A percentile compares a stretch with the other conserved stretches of the same genome.
Conservation (phyloP, 2,329 filamentous ascomycete genomes). For the Monosporascus sp. region DNA sequence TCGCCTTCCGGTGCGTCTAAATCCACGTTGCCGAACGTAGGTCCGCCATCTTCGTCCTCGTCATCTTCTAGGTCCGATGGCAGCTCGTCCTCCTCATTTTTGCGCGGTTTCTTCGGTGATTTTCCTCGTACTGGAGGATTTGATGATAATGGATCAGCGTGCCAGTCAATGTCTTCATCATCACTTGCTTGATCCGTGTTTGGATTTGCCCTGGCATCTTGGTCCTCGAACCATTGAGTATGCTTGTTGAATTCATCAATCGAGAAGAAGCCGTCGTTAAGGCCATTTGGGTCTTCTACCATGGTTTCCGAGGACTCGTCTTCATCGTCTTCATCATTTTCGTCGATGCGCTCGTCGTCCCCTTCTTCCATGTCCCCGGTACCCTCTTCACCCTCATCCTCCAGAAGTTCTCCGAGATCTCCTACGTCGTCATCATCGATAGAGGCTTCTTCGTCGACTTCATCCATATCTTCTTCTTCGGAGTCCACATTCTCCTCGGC, state of each 20-base stretch:
- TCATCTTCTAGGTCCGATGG: slow-evolving; percentile 42
- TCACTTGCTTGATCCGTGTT: slow-evolving; percentile 72
- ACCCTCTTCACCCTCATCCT: slow-evolving; percentile 23
- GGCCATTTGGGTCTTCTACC: slow-evolving; percentile 69
- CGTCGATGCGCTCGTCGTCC: slow-evolving; percentile 29
- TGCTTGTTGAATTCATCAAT: slow-evolving; percentile 97
- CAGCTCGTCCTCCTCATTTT: slow-evolving; percentile 33
- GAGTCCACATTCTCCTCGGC: slow-evolving; percentile 23
- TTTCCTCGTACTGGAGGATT: slow-evolving; percentile 18
- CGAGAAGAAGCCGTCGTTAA: slow-evolving; percentile 97
- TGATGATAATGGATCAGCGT: slow-evolving; percentile 63
- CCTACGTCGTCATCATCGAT: slow-evolving; percentile 26
- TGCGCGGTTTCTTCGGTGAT: slow-evolving; percentile 29
- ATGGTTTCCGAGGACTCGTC: slow-evolving; percentile 50
- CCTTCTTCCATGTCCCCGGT: slow-evolving; percentile 31
- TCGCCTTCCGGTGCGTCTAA: slow-evolving; percentile 68
- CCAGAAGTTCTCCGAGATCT: slow-evolving; percentile 15
- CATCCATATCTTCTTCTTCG: slow-evolving; percentile 32
- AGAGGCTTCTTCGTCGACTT: slow-evolving; percentile 27
- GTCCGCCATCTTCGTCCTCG: slow-evolving; percentile 69
- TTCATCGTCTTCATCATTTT: slow-evolving; percentile 41
- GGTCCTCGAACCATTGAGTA: slow-evolving; percentile 81
- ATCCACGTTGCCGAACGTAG: slow-evolving; percentile 77
- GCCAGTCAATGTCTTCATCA: slow-evolving; percentile 86
- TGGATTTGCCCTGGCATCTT: slow-evolving; percentile 72